Base-by-base conservation (phyloP, 768 basidiomycete species). In the Porphyrellus cyaneotinctus region DNA sequence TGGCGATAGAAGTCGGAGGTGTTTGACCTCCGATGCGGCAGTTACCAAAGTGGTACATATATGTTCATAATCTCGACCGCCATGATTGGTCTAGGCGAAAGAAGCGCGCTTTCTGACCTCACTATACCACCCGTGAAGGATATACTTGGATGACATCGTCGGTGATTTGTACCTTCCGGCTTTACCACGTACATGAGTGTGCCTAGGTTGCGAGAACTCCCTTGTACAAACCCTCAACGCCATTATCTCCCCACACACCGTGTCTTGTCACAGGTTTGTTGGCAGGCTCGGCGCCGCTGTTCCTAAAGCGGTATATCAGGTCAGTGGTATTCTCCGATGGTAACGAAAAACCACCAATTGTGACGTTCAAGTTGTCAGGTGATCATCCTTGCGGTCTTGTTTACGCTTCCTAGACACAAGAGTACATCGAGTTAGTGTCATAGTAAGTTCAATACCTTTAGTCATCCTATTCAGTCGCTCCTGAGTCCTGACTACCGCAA, bases 1-100 rank as follows among this genome's bases (percentile, higher is more conserved):
- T 59, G n/a, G n/a, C 13, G 43, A 56, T 62, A n/a, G 35, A 51
- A 52, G 64, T 65, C 64, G 64, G 64, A 54, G 63, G 18, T 36
- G 38, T 60, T 53, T 44, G 18, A 56, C 60, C 60, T 47, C 64
- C 64, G 63, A 57, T 53, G 31, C 35, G 39, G 23, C 52, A 51
- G 17, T 41, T 58, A 10, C 48, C 56, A 61, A 52, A 43, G 32
- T 20, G 32, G 43, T 17, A 6, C n/a, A 31, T 30, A 15, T 15
- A 31, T 30, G 17, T 15, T 10, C 4, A 14, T 41, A 28, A 20
- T 15, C 28, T 11, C 11, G 23, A 8, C n/a, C 1, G 12, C 30
- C n/a, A n/a, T n/a, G n/a, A n/a, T n/a, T n/a, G 30, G 44, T 12
- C 24, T 47, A 59, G 43, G 45, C 57, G 44, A 64, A 54, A 44